Evolutionary conservation across 768 basidiomycete genomes (phyloP).

Genomic region (Mycena rebaudengoi): DNA sequence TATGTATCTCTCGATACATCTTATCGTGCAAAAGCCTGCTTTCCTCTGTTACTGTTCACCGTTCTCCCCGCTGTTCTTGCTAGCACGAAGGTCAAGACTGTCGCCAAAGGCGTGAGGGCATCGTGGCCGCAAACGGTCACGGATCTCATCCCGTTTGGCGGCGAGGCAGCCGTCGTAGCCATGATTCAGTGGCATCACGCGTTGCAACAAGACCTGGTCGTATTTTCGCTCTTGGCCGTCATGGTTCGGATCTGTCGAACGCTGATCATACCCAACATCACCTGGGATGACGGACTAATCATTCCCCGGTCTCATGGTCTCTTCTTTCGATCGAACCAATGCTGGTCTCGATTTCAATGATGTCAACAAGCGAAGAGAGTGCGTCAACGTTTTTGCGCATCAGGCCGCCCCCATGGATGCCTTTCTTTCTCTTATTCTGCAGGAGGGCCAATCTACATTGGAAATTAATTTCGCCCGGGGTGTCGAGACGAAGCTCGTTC

Average conservation of each 20-base stretch:
- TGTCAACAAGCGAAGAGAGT: not conserved
- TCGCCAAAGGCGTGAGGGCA: slow-evolving; percentile 18
- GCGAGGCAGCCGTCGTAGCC: slow-evolving; percentile 10
- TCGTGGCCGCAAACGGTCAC: slow-evolving; percentile 12
- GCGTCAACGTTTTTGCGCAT: not conserved
- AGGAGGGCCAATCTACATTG: not conserved
- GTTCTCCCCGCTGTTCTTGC: not conserved
- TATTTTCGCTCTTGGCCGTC: not conserved
- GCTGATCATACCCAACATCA: slow-evolving; percentile 14
- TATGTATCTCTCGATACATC: not conserved
- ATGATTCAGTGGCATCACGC: slow-evolving; percentile 20
- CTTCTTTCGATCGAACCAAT: slow-evolving; percentile 12
- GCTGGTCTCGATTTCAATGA: not conserved
- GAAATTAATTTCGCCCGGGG: slow-evolving; percentile 7
- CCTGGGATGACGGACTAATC: too few relatives aligned
- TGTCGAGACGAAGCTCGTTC: slow-evolving; percentile 18
- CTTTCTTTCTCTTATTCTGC: not conserved
- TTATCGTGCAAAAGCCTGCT: not conserved
- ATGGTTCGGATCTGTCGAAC: slow-evolving; percentile 2
- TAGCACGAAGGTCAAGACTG: slow-evolving; percentile 3
- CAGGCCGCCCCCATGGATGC: not conserved
- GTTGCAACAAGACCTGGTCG: slow-evolving; percentile 1
- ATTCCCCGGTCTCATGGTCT: slow-evolving; percentile 3
- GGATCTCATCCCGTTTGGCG: slow-evolving; percentile 14
- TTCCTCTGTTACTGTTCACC: not conserved